Conservation (phyloP, 192 early-diverging fungal genomes). For the Dimargaris verticillata region DNA sequence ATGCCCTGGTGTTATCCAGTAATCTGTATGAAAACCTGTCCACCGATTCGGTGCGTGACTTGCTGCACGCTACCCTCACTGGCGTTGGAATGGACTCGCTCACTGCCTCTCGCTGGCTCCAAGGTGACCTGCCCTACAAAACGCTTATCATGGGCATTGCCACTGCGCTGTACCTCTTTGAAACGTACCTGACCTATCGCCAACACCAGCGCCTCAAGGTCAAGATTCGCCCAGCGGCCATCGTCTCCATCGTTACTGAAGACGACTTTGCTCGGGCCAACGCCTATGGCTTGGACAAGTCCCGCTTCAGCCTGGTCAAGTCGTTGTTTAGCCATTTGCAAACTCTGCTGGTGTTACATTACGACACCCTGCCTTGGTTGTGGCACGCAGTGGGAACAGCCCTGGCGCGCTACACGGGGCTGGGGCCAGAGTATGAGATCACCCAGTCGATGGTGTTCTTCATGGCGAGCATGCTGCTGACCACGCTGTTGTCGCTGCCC, state of each 20-base stretch:
- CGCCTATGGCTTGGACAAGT: constrained; percentile 72
- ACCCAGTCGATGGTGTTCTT: constrained; percentile 69
- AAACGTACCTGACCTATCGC: constrained; percentile 66
- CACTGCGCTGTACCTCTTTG: constrained; percentile 54
- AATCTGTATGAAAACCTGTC: neutral
- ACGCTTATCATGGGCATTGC: constrained; percentile 56
- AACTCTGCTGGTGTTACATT: constrained; percentile 44
- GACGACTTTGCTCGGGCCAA: constrained; percentile 72
- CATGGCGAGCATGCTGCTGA: constrained; percentile 31
- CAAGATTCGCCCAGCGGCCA: constrained; percentile 44
- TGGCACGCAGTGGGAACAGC: constrained; percentile 43
- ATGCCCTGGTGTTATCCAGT: neutral
- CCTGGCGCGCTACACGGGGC: constrained; percentile 32
- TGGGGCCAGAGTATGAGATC: constrained; percentile 60
- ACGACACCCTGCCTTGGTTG: constrained; percentile 53
- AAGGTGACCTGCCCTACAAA: constrained; percentile 48
- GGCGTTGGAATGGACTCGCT: neutral
- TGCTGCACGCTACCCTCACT: neutral
- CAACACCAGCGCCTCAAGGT: constrained; percentile 59
- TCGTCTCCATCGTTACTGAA: constrained; percentile 49
- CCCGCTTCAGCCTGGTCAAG: constrained; percentile 54
- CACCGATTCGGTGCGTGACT: too few species aligned
- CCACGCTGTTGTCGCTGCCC: constrained; percentile 54
- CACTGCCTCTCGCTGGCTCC: constrained; percentile 5
- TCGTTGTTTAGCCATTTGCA: constrained; percentile 45